Conservation (phyloP, 2,329 filamentous ascomycete genomes). For the Calonectria fujianensis region DNA sequence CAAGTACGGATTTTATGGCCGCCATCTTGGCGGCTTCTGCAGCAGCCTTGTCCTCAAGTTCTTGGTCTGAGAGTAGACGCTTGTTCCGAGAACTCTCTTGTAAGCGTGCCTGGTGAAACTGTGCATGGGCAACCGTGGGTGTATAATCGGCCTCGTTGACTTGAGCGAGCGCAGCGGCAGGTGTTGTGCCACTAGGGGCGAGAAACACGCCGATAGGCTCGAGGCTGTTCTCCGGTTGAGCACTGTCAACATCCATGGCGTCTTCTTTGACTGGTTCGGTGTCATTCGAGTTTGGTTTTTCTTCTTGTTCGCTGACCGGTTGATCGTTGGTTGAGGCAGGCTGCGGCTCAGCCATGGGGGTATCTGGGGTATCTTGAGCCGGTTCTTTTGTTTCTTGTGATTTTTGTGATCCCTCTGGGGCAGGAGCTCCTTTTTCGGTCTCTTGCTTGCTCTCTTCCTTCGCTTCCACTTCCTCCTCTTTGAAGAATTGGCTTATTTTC, state of each 20-base stretch:
- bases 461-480: conserved; percentile 63
- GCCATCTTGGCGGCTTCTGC: conserved; percentile 80
- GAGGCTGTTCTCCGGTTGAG: conserved; percentile 59
- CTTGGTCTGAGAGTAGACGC: conserved; percentile 87
- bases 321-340: conserved; percentile 35
- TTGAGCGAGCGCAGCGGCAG: conserved; percentile 81
- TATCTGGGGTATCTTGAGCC: conserved; percentile 44
- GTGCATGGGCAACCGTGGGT: conserved; percentile 84
- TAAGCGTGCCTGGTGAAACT: conserved; percentile 82
- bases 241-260: conserved; percentile 50
- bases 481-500: conserved; percentile 86
- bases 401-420: conserved; percentile 29
- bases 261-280: conserved; percentile 44
- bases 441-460: conserved; percentile 36
- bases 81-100: conserved; percentile 79
- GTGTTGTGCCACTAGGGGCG: conserved; percentile 83
- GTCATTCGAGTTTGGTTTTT: conserved; percentile 37
- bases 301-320: conserved; percentile 30
- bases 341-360: conserved; percentile 50
- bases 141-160: conserved; percentile 85
- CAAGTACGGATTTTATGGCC: conserved; percentile 79
- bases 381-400: conserved; percentile 39
- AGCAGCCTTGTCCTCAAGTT: conserved; percentile 82
- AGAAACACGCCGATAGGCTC: conserved; percentile 83
- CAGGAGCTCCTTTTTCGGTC: conserved; percentile 34